Base-by-base conservation (phyloP, 805 yeast genomes). In the Kluyveromyces siamensis region DNA sequence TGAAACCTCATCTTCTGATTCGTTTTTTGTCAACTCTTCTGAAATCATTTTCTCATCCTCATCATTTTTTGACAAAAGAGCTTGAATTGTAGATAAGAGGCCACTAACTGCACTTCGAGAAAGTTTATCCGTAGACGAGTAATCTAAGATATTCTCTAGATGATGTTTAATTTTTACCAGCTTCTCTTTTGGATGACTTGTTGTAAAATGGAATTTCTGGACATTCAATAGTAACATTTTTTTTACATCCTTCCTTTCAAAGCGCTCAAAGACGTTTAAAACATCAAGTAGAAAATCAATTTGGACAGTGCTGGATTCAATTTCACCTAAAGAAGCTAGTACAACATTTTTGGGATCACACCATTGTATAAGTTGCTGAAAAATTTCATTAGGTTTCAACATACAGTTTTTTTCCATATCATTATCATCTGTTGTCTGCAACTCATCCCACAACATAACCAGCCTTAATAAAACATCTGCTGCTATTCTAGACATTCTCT, bases 361-460 rank as follows among this genome's bases (percentile, higher is more conserved):
- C 96, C 96, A 87, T 58, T 81, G 79, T 21, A 84, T 70, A 43
- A 91, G 65, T 57, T 87, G 95, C 53, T 82, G 88, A 33, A 84
- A 67, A 2, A 85, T 76, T 9, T 71, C 70, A 11, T 73, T 67
- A 0, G 87, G 84, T 36, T 58, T 65, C 46, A 65, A 42, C 69
- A 66, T 66, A 6, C 61, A 41, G 2, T 50, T 52, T 8, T 50
- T 49, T 16, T 54, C 51, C 7, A 51, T 50, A 2, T 69, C 68
- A 41, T 70, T 61, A 13, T 58, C 61, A 21, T 67, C 67, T 8
- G 66, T 67, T 13, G 55, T 58, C 27, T 65, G 64, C 18, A 68
- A 61, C 30, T 73, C 72, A 16, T 63, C 68, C 63, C 72, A 70
- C 7, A 70, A 59, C 41, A 68, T 69, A 54, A 79, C 77, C 51